Conservation (phyloP, 805 yeast genomes). For the Teunomyces barrocoloradensis region DNA sequence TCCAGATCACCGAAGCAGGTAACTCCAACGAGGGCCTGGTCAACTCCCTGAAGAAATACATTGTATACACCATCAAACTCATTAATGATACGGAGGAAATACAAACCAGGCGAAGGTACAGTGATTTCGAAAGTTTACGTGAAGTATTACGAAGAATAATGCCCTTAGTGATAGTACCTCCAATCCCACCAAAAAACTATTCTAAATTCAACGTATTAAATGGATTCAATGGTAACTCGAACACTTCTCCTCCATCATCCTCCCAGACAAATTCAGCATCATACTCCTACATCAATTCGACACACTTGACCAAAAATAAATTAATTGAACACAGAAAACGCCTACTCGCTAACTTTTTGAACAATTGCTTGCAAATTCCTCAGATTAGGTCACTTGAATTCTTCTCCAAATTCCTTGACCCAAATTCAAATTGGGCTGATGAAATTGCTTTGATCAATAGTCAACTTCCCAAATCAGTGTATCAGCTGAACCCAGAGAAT, state of each 20-base stretch:
- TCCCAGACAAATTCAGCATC: neutral
- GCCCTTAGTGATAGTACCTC: conserved; percentile 85
- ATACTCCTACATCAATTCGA: conserved; percentile 39
- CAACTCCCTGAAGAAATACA: conserved; percentile 58
- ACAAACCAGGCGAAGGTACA: conserved; percentile 71
- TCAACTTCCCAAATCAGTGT: conserved; percentile 40
- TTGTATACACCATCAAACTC: conserved; percentile 75
- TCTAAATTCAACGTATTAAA: conserved; percentile 32
- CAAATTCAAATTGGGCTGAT: conserved; percentile 81
- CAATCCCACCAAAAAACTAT: conserved; percentile 68
- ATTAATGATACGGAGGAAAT: conserved; percentile 46
- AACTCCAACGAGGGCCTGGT: conserved; percentile 76
- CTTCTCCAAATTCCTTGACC: conserved; percentile 78
- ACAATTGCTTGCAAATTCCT: conserved; percentile 62
- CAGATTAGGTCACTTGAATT: conserved; percentile 58
- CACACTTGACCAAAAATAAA: conserved; percentile 35
- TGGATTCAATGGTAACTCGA: conserved; percentile 18
- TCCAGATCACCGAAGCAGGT: conserved; percentile 73
- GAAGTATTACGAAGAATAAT: conserved; percentile 66
- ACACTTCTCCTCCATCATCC: neutral
- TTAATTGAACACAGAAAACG: conserved; percentile 46
- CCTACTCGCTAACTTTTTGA: conserved; percentile 71
- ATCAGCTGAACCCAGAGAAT: conserved; percentile 45
- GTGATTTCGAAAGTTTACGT: conserved; percentile 86
- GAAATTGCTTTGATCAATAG: conserved; percentile 40